Base-by-base conservation (phyloP, 2,329 filamentous ascomycete genomes). In the Cryphonectria radicalis region DNA sequence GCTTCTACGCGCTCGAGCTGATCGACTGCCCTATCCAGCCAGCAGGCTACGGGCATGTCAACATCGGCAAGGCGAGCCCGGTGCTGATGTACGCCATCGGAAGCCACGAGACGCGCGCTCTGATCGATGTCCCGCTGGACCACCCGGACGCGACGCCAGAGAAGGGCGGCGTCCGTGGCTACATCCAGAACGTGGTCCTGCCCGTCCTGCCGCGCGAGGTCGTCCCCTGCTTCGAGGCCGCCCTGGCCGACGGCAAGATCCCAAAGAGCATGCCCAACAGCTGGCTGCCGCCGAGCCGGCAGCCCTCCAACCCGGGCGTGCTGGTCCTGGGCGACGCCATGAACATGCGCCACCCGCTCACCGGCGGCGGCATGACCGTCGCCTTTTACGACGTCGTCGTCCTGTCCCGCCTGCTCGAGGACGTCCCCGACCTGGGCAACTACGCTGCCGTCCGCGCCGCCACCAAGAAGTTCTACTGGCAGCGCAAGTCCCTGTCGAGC, bases 321-420 rank as follows among this genome's bases (percentile, higher is more conserved):
- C 86, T 97, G 65, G 85, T 99, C 50, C 87, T 98, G 11, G 96
- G 96, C 72, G 96, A 99, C 80, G 95, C 96, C 19, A 91, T 97
- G 87, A 99, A 99, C 84, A 99, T 99, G 96, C 93, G 96, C n/a
- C 96, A 99, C 82, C 96, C 96, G 1, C 87, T 99, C 17, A 99
- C 96, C 0, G 96, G 96, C 68, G 96, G 96, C 75, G 96, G 96
- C 76, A 99, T 99, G 96, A 98, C 95, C 0, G 96, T 98, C 1
- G 96, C 94, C 1, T 92, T 99, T 81, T 97, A 95, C 82, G 96
- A 99, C 78, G 95, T 93, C 1, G 87, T 96, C 14, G 82, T 97
- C 1, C 87, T 99, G 37, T 85, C 92, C 0, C 87, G 91, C 11
- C 84, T 98, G 32, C 88, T 99, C 1, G 83, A 87, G 55, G 81